phyloP scores from a whole-genome alignment of 805 yeast species.

The Scheffersomyces ergatensis region DNA sequence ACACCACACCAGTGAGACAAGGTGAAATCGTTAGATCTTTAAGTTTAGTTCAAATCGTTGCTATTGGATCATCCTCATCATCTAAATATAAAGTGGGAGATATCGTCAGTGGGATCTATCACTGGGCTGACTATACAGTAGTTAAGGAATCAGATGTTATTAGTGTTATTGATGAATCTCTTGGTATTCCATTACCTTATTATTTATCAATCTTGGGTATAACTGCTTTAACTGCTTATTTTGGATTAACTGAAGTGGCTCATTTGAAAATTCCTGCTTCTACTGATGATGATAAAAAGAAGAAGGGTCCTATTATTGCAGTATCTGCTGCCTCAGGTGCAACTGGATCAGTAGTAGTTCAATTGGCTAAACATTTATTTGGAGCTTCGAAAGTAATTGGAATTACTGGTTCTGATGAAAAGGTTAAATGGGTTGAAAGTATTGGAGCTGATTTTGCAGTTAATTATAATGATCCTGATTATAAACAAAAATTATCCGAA shows the following conservation, averaged over 20 bases:
- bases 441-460: constrained; percentile 51
- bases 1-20: constrained; percentile 28
- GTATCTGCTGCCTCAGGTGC: constrained; percentile 73
- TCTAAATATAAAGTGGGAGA: constrained; percentile 29
- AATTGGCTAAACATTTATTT: constrained; percentile 51
- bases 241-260: constrained; percentile 52
- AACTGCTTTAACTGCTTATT: constrained; percentile 62
- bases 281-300: constrained; percentile 13
- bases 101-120: constrained; percentile 31
- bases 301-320: constrained; percentile 49
- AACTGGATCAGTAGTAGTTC: constrained; percentile 60
- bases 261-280: constrained; percentile 23
- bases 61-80: constrained; percentile 45
- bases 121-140: constrained; percentile 50
- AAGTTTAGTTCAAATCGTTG: constrained; percentile 51
- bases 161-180: constrained; percentile 24
- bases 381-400: constrained; percentile 59
- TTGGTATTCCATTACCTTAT: constrained; percentile 36
- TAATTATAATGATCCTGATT: constrained; percentile 47
- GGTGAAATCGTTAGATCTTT: constrained; percentile 44
- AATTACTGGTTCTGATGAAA: constrained; percentile 60
- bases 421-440: constrained; percentile 49
- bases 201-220: constrained; percentile 52
- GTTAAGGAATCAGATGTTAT: constrained; percentile 22
- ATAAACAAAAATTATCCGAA: constrained; percentile 18